phyloP scores from a whole-genome alignment of 768 basidiomycete species.

The Trametes maxima region DNA sequence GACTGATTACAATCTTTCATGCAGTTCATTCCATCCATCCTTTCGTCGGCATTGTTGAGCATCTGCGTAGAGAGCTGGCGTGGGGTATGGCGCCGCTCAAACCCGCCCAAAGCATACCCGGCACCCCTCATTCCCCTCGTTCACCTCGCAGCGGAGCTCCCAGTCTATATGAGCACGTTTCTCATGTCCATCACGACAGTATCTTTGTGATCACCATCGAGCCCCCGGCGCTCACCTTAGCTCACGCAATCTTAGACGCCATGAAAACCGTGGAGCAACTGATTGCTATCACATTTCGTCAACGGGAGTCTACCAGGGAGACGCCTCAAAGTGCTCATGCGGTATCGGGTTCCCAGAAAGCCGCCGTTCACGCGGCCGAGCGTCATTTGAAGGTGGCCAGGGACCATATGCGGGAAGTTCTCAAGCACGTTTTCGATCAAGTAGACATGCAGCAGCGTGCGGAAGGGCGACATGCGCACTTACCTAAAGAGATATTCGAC shows the following conservation, averaged over 20 bases:
- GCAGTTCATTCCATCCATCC: slow-evolving; percentile 47
- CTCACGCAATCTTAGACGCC: slow-evolving; percentile 37
- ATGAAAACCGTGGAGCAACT: slow-evolving; percentile 39
- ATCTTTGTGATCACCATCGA: slow-evolving; percentile 35
- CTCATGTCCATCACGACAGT: slow-evolving; percentile 6
- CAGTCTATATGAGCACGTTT: slow-evolving; percentile 7
- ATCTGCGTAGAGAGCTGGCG: slow-evolving; percentile 47
- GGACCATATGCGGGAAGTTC: slow-evolving; percentile 34
- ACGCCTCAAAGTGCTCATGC: slow-evolving; percentile 6
- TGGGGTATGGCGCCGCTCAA: slow-evolving; percentile 40
- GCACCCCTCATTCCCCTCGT: slow-evolving; percentile 16
- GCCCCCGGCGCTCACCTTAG: slow-evolving; percentile 34
- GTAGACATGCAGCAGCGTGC: slow-evolving; percentile 31
- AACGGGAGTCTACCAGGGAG: slow-evolving; percentile 15
- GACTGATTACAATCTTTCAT: not conserved
- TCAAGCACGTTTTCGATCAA: slow-evolving; percentile 37
- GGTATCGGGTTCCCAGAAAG: slow-evolving; percentile 16
- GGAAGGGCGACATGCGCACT: slow-evolving; percentile 23
- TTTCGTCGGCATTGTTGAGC: slow-evolving; percentile 46
- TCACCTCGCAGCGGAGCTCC: slow-evolving; percentile 19
- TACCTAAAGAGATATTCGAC: slow-evolving; percentile 37
- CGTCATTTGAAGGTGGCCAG: slow-evolving; percentile 28
- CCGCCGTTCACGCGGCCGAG: slow-evolving; percentile 22
- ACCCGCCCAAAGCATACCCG: slow-evolving; percentile 14
- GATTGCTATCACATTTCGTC: slow-evolving; percentile 36